These are phyloP conservation scores for Eragrostis nindensis DNA, from an alignment of 176 grass and related monocot genomes.

Conservation along the genomic window DNA sequence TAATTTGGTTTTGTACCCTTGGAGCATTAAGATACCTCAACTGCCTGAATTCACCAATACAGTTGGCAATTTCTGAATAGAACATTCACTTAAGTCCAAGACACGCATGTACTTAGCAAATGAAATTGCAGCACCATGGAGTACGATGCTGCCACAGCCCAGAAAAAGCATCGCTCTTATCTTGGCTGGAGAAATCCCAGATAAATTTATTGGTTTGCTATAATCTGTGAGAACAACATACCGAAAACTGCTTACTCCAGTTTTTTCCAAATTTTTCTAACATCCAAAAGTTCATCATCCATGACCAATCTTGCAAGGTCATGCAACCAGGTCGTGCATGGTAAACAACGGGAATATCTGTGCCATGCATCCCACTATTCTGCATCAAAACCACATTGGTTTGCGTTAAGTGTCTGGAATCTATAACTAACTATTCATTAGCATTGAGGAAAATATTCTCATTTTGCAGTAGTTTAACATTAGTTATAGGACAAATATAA, in stretches of 20 bases:
- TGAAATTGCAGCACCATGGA: not conserved
- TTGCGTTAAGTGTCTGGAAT: not conserved
- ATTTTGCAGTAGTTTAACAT: not conserved
- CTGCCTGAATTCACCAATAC: not conserved
- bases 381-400: not conserved
- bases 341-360: not conserved
- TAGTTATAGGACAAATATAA: not conserved
- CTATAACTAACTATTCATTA: not conserved
- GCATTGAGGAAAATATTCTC: not conserved
- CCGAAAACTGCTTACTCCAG: not conserved
- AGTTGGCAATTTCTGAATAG: not conserved
- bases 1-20: not conserved
- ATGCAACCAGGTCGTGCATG: slow-evolving; percentile 34
- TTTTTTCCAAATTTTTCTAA: not conserved
- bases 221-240: slow-evolving; percentile 3
- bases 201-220: not conserved
- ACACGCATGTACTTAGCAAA: not conserved
- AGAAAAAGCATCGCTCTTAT: slow-evolving; percentile 17
- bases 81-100: slow-evolving; percentile 31
- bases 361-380: not conserved
- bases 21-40: slow-evolving; percentile 39
- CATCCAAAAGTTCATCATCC: slow-evolving; percentile 2
- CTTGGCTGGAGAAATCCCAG: not conserved
- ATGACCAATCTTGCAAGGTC: slow-evolving; percentile 6
- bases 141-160: not conserved